Evolutionary conservation across 352 stramenopile genomes (phyloP), one percentile per base, ranked within the genome.

Genomic region (Aphanomyces stellatus): DNA sequence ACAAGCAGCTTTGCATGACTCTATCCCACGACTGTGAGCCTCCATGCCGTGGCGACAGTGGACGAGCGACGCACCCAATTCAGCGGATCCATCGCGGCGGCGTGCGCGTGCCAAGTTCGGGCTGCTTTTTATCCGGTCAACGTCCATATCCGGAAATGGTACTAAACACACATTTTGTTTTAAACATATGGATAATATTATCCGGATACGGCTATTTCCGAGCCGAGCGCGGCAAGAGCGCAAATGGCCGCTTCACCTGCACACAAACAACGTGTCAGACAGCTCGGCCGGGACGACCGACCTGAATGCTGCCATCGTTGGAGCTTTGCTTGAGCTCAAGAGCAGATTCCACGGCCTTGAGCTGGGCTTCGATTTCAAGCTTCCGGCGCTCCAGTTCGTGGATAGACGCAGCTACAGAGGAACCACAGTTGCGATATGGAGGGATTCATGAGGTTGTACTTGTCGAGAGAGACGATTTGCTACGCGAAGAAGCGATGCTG

Each of bases 1-100:
- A 74, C 73, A 22, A 90, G 74, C 4, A 92, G 70, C 72, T 87
- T 88, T 40, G 80, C 79, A 49, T 83, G 88, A 65, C 78, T 84
- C 83, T 91, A 59, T 4, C 37, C 10, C 62, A 24, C 15, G 34
- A 6, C 11, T 46, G n/a, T 2, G 37, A n/a, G 33, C 13, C 34
- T 43, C 8, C 28, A 61, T 22, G 13, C 10, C 27, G 43, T n/a
- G 17, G 66, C 43, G 37, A 35, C 43, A 13, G 4, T 31, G 10
- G 3, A 19, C 41, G 37, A 3, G 34, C 35, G 30, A 56, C 70
- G 46, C 67, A 88, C 80, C 77, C 81, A 90, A 19, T 76, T 86
- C n/a, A 87, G 60, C 63, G 76, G 75, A 53, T 82, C 76, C 49
- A 55, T 66, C 27, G 37, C 37, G 13, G 11, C 37, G 13, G 11